Evolutionary conservation across 2,329 filamentous ascomycete species (phyloP), one percentile per base, ranked within the genome.

Genomic region (Gyromitra esculenta): DNA sequence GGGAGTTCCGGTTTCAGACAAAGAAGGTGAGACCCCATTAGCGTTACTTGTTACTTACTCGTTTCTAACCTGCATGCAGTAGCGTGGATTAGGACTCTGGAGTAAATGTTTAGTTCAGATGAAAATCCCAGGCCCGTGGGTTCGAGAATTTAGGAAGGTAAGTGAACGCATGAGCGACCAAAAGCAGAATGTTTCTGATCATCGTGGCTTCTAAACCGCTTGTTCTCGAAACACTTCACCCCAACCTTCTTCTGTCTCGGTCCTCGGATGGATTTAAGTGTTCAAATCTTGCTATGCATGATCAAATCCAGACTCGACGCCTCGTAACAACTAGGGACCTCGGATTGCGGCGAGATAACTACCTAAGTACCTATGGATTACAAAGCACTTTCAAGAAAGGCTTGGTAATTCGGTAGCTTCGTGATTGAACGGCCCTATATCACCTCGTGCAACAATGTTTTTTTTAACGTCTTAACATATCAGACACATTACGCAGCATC

Each of bases 81-180:
- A 37, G 62, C 41, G 43, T 50, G 21, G 39, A 9, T 43, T 56
- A 63, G 43, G 41, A 70, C 48, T 41, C 57, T 52, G 15, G 48
- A 56, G 64, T 25, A 57, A 56, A 45, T 11, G 37, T 6, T 37
- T n/a, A 13, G 67, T 43, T 31, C 67, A 70, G 45, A 70, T 63
- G 35, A 35, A 62, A 70, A 70, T 70, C 68, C 68, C 68, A 43
- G 37, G 59, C 31, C 68, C 68, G 56, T 71, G 68, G 68, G 68
- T 71, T 60, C 35, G 18, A 52, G 56, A 50, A 41, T 43, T 43
- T 62, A 15, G 56, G 45, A 64, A 63, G 31, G 56, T 25, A 48
- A 50, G 43, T 43, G 25, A 54, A 63, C 68, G 9, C 41, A 62
- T 62, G 11, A 50, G 21, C 52, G 2, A 63, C 25, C 2, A 39